Percentiles rank a stretch among this genome's conserved stretches.
phyloP scores from a whole-genome alignment of 805 yeast species.

The Blastobotrys muscicola region DNA sequence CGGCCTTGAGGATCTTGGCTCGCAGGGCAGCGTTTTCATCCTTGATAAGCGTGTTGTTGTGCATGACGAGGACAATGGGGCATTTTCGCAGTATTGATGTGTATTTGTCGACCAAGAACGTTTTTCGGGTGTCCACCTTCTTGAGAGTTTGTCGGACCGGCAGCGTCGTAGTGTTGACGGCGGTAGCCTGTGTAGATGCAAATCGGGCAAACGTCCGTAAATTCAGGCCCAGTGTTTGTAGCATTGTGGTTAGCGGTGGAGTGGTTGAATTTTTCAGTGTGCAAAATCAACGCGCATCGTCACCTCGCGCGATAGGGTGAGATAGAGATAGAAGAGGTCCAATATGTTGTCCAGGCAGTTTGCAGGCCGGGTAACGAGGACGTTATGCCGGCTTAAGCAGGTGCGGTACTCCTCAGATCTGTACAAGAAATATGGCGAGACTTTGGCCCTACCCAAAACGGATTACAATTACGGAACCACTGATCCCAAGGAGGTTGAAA shows the following conservation, averaged over 20 bases:
- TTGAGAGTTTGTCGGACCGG: constrained; percentile 43
- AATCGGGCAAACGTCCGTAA: too few species aligned
- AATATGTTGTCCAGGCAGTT: too few species aligned
- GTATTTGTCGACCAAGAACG: constrained; percentile 75
- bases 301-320: too few species aligned
- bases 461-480: constrained; percentile 9
- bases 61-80: constrained; percentile 67
- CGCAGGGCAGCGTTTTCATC: constrained; percentile 58
- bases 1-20: constrained; percentile 49
- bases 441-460: constrained; percentile 14
- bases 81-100: constrained; percentile 56
- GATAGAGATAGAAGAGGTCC: too few species aligned
- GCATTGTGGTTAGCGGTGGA: too few species aligned
- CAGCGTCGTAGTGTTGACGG: not conserved
- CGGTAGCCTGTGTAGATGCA: too few species aligned
- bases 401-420: not conserved
- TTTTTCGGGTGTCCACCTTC: constrained; percentile 65
- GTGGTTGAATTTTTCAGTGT: too few species aligned
- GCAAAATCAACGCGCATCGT: too few species aligned
- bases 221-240: too few species aligned
- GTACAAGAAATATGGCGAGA: constrained; percentile 14
- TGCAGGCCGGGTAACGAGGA: too few species aligned
- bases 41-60: constrained; percentile 73
- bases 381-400: too few species aligned
- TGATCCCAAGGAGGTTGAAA: constrained; percentile 4